Conservation (phyloP, 1,139 yeast genomes). For the Candida sp. region DNA sequence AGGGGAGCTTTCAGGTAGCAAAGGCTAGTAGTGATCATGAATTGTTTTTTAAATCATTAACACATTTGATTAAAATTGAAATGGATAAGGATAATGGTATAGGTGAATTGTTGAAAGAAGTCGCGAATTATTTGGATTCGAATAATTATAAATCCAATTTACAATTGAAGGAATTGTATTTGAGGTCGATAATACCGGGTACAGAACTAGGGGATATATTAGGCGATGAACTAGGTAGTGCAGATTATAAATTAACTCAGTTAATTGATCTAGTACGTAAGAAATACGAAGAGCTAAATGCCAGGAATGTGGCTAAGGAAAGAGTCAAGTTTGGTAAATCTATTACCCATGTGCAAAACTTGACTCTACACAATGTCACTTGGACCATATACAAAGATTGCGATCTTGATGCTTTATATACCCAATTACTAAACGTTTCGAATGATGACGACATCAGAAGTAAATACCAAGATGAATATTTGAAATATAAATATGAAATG, state of each 20-base stretch:
- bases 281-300: conserved; percentile 37
- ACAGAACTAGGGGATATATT: conserved; percentile 54
- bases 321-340: conserved; percentile 37
- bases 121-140: conserved; percentile 41
- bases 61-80: conserved; percentile 16
- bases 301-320: conserved; percentile 26
- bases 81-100: conserved; percentile 32
- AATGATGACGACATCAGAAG: conserved; percentile 62
- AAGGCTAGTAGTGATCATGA: conserved; percentile 34
- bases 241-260: conserved; percentile 45
- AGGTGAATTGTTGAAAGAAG: conserved; percentile 46
- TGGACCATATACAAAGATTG: conserved; percentile 52
- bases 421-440: conserved; percentile 53
- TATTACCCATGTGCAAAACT: conserved; percentile 28
- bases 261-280: conserved; percentile 46
- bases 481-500: conserved; percentile 55
- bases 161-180: conserved; percentile 41
- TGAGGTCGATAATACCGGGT: conserved; percentile 61
- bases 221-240: conserved; percentile 47
- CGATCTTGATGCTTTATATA: conserved; percentile 51
- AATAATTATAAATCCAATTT: conserved; percentile 26
- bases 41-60: conserved; percentile 46
- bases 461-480: conserved; percentile 54
- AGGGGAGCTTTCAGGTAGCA: conserved; percentile 58
- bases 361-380: conserved; percentile 35